Conservation (phyloP, 306 rosid genomes). For the Cicer bijugum region DNA sequence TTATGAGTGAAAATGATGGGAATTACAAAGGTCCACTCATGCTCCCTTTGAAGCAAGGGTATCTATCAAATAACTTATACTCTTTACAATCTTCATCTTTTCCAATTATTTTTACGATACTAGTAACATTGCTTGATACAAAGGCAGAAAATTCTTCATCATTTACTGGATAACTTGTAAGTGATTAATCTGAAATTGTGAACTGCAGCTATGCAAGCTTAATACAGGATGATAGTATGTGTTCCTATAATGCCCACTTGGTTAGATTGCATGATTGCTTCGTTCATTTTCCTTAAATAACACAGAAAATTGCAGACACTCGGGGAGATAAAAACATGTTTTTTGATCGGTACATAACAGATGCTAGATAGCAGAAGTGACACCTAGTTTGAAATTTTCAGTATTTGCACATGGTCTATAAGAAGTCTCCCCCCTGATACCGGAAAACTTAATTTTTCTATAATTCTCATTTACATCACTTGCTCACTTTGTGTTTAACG, state of each 20-base stretch:
- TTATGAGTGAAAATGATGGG: conserved; percentile 77
- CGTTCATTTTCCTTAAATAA: too few relatives aligned
- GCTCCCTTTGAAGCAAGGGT: conserved; percentile 87
- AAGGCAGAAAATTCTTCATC: conserved; percentile 37
- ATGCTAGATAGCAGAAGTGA: conserved; percentile 21
- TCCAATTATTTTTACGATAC: conserved; percentile 34
- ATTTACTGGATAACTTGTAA: conserved; percentile 1
- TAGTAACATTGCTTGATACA: conserved; percentile 25
- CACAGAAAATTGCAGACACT: too few relatives aligned
- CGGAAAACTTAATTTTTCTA: conserved; percentile 10
- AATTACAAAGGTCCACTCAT: conserved; percentile 91
- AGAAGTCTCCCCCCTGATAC: conserved; percentile 12
- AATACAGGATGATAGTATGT: neutral
- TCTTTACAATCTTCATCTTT: conserved; percentile 4
- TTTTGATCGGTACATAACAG: neutral
- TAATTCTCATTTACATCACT: neutral
- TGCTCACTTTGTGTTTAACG: conserved; percentile 11
- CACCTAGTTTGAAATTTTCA: conserved; percentile 20
- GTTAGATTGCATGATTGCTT: too few relatives aligned
- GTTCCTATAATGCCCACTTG: neutral
- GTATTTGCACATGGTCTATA: neutral
- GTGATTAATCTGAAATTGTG: conserved; percentile 24
- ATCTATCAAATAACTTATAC: conserved; percentile 40
- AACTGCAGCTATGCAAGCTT: conserved; percentile 18
- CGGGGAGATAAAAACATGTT: neutral